Evolutionary conservation across 2,329 filamentous ascomycete genomes (phyloP).

Genomic region (Phialophora macrospora): DNA sequence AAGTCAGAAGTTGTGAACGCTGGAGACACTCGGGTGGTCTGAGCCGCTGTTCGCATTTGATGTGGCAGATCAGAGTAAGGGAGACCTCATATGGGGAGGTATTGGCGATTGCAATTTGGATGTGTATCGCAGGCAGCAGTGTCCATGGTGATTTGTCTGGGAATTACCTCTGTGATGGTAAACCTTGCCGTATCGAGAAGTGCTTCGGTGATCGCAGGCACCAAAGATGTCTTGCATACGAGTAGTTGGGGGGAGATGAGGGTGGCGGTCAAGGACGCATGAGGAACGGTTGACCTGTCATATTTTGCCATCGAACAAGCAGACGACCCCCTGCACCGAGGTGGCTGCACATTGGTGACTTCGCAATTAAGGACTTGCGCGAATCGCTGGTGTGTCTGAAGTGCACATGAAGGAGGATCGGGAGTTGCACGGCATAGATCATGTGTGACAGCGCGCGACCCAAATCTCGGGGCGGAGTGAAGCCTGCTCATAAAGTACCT

Average conservation of each 20-base stretch:
- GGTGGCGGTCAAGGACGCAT: constrained; percentile 29
- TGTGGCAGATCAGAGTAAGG: background rate
- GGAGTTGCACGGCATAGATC: constrained; percentile 16
- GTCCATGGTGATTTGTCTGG: constrained; percentile 15
- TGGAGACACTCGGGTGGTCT: background rate
- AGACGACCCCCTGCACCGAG: constrained; percentile 1
- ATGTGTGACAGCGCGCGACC: constrained; percentile 22
- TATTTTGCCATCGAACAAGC: constrained; percentile 12
- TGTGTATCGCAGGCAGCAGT: constrained; percentile 1
- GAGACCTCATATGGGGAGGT: background rate
- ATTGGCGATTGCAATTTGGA: constrained; percentile 5
- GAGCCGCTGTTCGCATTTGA: background rate
- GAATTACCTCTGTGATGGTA: constrained; percentile 1
- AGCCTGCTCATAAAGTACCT: background rate
- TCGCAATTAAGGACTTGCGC: background rate
- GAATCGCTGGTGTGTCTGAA: background rate
- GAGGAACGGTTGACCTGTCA: constrained; percentile 30
- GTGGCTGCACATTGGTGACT: constrained; percentile 11
- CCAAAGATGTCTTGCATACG: constrained; percentile 2
- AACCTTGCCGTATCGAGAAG: constrained; percentile 18
- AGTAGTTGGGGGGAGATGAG: constrained; percentile 3
- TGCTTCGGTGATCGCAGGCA: constrained; percentile 1
- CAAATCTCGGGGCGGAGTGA: constrained; percentile 33
- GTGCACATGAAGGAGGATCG: constrained; percentile 6
- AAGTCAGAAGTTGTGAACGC: background rate